Conservation (phyloP, 345 rosid genomes). For the Sisymbrium irio region DNA sequence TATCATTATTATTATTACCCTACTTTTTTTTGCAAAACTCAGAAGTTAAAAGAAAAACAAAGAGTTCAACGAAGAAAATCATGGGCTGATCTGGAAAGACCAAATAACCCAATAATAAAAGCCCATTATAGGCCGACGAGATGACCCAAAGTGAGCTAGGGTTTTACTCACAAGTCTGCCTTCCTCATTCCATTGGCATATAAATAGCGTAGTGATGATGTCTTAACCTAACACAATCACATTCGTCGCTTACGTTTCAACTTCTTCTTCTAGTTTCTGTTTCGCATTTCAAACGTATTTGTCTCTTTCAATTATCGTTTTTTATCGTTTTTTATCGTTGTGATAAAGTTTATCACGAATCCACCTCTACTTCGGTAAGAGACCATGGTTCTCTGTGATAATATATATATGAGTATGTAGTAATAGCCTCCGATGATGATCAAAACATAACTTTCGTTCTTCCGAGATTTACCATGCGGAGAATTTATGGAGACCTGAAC, state of each 20-base stretch:
- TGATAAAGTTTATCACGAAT: background rate
- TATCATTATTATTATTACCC: too few relatives aligned
- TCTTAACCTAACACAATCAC: background rate
- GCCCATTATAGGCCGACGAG: background rate
- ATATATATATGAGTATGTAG: background rate
- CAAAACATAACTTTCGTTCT: constrained; percentile 39
- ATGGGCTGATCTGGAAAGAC: background rate
- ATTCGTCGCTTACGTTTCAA: background rate
- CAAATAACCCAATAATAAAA: background rate
- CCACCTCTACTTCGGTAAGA: background rate
- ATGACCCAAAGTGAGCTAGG: constrained; percentile 17
- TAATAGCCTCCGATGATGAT: constrained; percentile 34
- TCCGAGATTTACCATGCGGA: constrained; percentile 31
- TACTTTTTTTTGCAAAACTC: too few relatives aligned
- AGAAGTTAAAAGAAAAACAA: too few relatives aligned
- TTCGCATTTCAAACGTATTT: background rate
- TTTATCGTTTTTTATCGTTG: background rate
- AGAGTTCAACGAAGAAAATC: background rate
- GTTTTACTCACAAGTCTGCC: background rate
- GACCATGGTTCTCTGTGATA: background rate
- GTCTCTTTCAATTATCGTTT: background rate
- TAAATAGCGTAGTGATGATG: background rate
- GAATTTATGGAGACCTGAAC: constrained; percentile 38
- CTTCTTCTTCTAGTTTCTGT: background rate
- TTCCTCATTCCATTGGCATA: constrained; percentile 1